These are phyloP conservation scores for Penicillium sp. DNA, from an alignment of 2,329 filamentous ascomycete genomes.

Conservation along the genomic window DNA sequence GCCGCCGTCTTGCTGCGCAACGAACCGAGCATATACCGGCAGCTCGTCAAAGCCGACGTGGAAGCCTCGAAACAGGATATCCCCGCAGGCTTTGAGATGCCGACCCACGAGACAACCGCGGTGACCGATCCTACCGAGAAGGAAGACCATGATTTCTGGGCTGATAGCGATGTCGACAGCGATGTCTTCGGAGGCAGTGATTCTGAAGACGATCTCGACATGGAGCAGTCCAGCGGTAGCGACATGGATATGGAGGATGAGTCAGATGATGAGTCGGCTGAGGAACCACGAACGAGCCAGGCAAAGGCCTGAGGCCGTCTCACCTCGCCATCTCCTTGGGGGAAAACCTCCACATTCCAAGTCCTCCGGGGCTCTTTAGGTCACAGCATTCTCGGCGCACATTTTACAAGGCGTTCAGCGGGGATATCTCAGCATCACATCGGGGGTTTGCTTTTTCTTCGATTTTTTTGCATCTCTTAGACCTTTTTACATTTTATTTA, in stretches of 20 bases:
- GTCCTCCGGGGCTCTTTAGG: no score
- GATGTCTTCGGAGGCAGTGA: slow-evolving; percentile 78
- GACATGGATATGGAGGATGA: slow-evolving; percentile 59
- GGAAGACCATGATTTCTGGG: slow-evolving; percentile 78
- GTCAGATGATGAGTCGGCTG: slow-evolving; percentile 12
- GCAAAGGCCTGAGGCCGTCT: no score
- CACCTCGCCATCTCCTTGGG: no score
- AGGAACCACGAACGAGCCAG: background rate
- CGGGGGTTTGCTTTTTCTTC: background rate
- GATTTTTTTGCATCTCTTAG: background rate
- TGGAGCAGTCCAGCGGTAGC: slow-evolving; percentile 44
- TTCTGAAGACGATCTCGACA: slow-evolving; percentile 50
- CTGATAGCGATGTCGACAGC: slow-evolving; percentile 69
- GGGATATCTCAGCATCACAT: background rate
- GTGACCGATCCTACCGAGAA: slow-evolving; percentile 61
- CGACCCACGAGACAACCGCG: slow-evolving; percentile 64
- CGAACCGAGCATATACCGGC: slow-evolving; percentile 67
- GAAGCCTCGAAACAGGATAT: slow-evolving; percentile 76
- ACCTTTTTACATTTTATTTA: no score
- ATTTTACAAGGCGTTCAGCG: slow-evolving; percentile 3
- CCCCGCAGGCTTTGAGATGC: slow-evolving; percentile 78
- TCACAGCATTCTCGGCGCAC: slow-evolving; percentile 7
- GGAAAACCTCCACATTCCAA: no score
- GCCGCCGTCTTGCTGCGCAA: slow-evolving; percentile 84
- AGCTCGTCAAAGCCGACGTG: slow-evolving; percentile 68